Conservation (phyloP, 1,284 basidiomycete genomes). For the Pascua sp. region DNA sequence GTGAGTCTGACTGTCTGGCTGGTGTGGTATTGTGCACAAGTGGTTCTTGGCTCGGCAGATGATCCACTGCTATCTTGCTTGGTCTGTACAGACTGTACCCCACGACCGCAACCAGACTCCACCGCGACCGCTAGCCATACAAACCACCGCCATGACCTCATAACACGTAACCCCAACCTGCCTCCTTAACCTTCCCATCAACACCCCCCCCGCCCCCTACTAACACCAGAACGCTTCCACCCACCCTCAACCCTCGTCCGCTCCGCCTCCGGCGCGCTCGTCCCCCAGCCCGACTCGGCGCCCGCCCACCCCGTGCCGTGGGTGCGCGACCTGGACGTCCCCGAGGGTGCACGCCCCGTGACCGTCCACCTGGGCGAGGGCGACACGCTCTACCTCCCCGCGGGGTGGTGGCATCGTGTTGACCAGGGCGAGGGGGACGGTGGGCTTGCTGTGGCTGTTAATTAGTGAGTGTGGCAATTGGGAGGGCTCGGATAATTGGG, state of each 20-base stretch:
- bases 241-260: slow-evolving; percentile 33
- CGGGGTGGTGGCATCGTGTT: slow-evolving; percentile 90
- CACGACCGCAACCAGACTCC: too few relatives aligned
- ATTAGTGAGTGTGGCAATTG: slow-evolving; percentile 81
- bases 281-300: slow-evolving; percentile 34
- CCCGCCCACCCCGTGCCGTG: slow-evolving; percentile 58
- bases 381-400: slow-evolving; percentile 80
- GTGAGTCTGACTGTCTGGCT: slow-evolving; percentile 54
- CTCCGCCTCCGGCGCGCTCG: slow-evolving; percentile 7
- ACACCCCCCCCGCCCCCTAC: too few relatives aligned
- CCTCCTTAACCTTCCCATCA: neutral
- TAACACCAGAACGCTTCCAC: slow-evolving; percentile 34
- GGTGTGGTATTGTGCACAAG: too few relatives aligned
- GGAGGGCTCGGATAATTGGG: neutral
- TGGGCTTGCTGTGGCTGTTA: slow-evolving; percentile 63
- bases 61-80: too few relatives aligned
- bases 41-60: too few relatives aligned
- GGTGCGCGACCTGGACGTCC: slow-evolving; percentile 61
- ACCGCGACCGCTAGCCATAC: too few relatives aligned
- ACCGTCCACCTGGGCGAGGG: slow-evolving; percentile 64
- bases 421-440: slow-evolving; percentile 55
- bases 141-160: too few relatives aligned
- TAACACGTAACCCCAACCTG: too few relatives aligned
- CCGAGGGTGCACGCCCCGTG: slow-evolving; percentile 61
- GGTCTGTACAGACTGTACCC: too few relatives aligned